Evolutionary conservation across 2,329 filamentous ascomycete genomes (phyloP).

Genomic region (Acrocalymma vagum): DNA sequence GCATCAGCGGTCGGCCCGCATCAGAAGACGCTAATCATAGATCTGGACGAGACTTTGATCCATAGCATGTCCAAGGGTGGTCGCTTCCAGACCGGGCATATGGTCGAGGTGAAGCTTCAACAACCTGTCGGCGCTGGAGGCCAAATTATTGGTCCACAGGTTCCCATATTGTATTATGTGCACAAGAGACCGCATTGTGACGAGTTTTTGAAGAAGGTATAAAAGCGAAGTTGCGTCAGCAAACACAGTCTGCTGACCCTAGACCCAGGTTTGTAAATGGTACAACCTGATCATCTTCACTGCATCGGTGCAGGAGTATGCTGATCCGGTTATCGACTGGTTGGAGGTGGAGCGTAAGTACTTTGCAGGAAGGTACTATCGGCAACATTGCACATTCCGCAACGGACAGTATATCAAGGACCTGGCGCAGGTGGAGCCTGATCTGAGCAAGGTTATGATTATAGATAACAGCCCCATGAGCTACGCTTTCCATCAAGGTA

Average conservation of each 20-base stretch:
- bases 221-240: slow-evolving; percentile 25
- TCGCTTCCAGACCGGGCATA: slow-evolving; percentile 94
- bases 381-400: slow-evolving; percentile 94
- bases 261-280: slow-evolving; percentile 84
- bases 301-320: slow-evolving; percentile 97
- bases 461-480: slow-evolving; percentile 97
- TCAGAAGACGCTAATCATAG: slow-evolving; percentile 93
- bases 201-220: slow-evolving; percentile 87
- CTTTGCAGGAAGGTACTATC: slow-evolving; percentile 92
- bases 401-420: slow-evolving; percentile 99
- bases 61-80: slow-evolving; percentile 98
- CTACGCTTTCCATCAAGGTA: slow-evolving; percentile 98
- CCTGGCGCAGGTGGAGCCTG: slow-evolving; percentile 92
- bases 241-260: slow-evolving; percentile 23
- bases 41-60: slow-evolving; percentile 96
- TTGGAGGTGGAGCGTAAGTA: slow-evolving; percentile 96
- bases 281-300: slow-evolving; percentile 98
- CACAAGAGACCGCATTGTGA: slow-evolving; percentile 98
- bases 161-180: slow-evolving; percentile 98
- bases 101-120: slow-evolving; percentile 95
- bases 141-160: slow-evolving; percentile 79
- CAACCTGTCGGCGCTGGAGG: slow-evolving; percentile 73
- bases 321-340: slow-evolving; percentile 98
- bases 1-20: slow-evolving; percentile 46
- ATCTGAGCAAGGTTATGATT: slow-evolving; percentile 98